phyloP scores from a whole-genome alignment of 768 basidiomycete species.

The Austroboletus festivus region DNA sequence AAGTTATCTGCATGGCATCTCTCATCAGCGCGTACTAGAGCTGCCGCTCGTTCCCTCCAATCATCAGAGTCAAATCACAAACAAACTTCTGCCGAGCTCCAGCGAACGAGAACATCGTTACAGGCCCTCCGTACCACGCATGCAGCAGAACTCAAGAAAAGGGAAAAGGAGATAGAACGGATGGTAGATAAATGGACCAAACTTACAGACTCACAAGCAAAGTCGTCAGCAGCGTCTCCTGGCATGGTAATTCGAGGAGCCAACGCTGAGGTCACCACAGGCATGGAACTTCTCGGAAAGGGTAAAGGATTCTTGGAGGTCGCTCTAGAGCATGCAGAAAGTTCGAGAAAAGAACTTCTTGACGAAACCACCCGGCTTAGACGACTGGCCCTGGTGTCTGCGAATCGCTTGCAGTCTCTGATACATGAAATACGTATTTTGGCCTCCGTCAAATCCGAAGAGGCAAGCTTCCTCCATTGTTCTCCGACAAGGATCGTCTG shows the following conservation, averaged over 20 bases:
- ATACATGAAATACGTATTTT: constrained; percentile 44
- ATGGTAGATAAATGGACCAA: constrained; percentile 74
- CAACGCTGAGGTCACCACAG: constrained; percentile 48
- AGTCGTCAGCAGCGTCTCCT: constrained; percentile 45
- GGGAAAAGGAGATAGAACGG: constrained; percentile 75
- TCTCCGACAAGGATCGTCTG: constrained; percentile 3
- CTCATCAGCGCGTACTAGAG: constrained; percentile 34
- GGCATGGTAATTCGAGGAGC: constrained; percentile 51
- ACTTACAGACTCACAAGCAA: constrained; percentile 64
- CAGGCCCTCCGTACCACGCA: constrained; percentile 69
- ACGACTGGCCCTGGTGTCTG: constrained; percentile 54
- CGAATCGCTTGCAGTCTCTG: constrained; percentile 62
- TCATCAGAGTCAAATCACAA: constrained; percentile 65
- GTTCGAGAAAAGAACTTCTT: constrained; percentile 53
- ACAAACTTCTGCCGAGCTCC: constrained; percentile 65
- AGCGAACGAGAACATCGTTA: constrained; percentile 64
- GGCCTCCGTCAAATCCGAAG: constrained; percentile 42
- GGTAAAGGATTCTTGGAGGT: constrained; percentile 58
- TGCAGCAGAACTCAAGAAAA: constrained; percentile 72
- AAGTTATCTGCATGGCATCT: neutral
- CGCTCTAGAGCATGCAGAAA: constrained; percentile 72
- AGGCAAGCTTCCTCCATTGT: constrained; percentile 36
- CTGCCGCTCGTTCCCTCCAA: constrained; percentile 52
- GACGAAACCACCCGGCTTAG: constrained; percentile 66
- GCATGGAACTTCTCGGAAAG: constrained; percentile 44